Evolutionary conservation across 805 yeast genomes (phyloP), one percentile per base, ranked within the genome.

Genomic region (Wickerhamiella occidentalis): DNA sequence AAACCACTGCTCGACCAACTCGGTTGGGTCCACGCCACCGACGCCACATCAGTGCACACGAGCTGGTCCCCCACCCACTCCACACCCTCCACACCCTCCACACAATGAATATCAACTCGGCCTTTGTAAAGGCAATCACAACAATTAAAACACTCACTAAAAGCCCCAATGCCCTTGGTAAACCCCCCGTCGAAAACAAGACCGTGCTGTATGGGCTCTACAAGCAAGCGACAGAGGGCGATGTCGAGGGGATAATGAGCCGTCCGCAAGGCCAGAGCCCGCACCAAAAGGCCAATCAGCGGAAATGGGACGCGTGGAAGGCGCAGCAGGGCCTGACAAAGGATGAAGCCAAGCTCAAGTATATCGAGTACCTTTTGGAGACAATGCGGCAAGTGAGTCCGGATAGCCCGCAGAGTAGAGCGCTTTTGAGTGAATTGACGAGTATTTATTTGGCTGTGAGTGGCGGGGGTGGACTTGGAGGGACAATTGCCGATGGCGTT

Each of bases 171-270:
- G 55, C 54, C 12, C 35, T 57, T 23, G 53, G 52, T 5, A 45
- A 46, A 33, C 61, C 61, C 7, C 54, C 61, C 8, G 51, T 52
- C 7, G 58, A 56, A 28, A 51, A 52, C 23, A 50, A 56, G 22
- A 53, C 52, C 11, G 54, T 49, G 3, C 70, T 85, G 3, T 85
- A 85, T 62, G 95, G 94, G 0, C 71, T 85, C 46, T 85, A 85
- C 66, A 86, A 85, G 58, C 95, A 85, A 61, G 88, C 94, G 1
- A 85, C 94, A 0, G 90, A 84, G 64, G 95, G 95, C 6, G 78
- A 85, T 61, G 86, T 83, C 7, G 75, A 73, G 44, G 80, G 80
- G 1, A 70, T 81, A 38, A 74, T 82, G 77, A 73, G 74, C 2
- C 67, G 86, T 43, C 90, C 90, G 0, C 63, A 64, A 1, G 88